phyloP scores from a whole-genome alignment of 768 basidiomycete genomes.

The Plicaturopsis crispa region DNA sequence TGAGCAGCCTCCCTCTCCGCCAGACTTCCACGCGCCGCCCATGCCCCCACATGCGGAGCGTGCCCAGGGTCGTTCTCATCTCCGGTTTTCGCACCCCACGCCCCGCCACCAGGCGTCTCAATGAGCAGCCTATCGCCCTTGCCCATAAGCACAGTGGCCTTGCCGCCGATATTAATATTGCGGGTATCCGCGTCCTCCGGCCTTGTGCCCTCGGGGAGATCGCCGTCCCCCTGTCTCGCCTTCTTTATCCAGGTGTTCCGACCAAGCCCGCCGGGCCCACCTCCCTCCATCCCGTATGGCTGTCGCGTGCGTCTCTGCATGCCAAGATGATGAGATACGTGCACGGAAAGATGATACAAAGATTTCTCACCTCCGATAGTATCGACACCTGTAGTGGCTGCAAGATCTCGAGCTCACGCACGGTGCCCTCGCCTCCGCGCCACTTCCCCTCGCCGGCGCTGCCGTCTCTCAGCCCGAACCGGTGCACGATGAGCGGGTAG shows the following conservation, averaged over 20 bases:
- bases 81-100: constrained; percentile 75
- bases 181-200: constrained; percentile 26
- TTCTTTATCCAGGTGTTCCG: constrained; percentile 86
- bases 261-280: constrained; percentile 61
- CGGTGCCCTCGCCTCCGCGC: constrained; percentile 78
- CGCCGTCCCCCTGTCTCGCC: constrained; percentile 58
- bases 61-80: constrained; percentile 19
- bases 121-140: constrained; percentile 77
- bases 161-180: constrained; percentile 83
- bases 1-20: constrained; percentile 27
- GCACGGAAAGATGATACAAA: neutral
- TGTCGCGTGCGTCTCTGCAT: constrained; percentile 74
- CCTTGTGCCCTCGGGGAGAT: constrained; percentile 44
- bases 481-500: constrained; percentile 85
- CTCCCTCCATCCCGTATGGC: constrained; percentile 84
- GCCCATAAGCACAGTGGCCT: constrained; percentile 82
- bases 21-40: constrained; percentile 36
- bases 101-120: constrained; percentile 89
- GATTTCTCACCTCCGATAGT: constrained; percentile 60
- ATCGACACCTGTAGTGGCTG: constrained; percentile 84
- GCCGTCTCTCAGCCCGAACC: constrained; percentile 66
- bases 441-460: constrained; percentile 69
- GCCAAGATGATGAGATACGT: constrained; percentile 1
- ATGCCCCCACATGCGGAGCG: constrained; percentile 12
- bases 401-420: constrained; percentile 77